A percentile compares a stretch with the other conserved stretches of the same genome.
Conservation (phyloP, 768 basidiomycete species). For the Mrakia hoshinonis region DNA sequence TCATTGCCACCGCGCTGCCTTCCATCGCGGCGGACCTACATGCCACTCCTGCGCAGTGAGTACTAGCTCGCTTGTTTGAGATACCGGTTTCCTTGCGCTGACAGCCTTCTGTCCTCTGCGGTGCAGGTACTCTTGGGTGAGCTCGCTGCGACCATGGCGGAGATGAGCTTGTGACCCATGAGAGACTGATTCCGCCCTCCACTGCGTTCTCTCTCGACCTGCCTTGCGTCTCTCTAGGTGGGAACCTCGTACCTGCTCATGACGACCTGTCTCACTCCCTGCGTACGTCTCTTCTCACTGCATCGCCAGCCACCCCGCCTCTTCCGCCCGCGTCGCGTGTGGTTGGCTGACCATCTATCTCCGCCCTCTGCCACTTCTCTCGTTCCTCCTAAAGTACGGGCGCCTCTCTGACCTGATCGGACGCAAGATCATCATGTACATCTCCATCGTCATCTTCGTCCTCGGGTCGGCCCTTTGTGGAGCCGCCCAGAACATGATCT, state of each 20-base stretch:
- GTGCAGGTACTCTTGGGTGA: neutral
- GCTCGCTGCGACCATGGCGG: too few relatives aligned
- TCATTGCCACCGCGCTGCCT: conserved; percentile 22
- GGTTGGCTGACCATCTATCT: too few relatives aligned
- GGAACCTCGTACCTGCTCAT: conserved; percentile 17
- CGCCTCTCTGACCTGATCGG: conserved; percentile 40
- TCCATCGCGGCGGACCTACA: conserved; percentile 13
- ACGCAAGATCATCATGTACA: conserved; percentile 62
- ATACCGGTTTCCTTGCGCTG: too few relatives aligned
- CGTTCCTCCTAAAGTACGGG: neutral
- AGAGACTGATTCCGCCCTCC: too few relatives aligned
- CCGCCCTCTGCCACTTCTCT: neutral
- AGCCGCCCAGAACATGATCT: conserved; percentile 51
- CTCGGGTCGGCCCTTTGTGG: conserved; percentile 42
- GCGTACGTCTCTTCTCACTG: conserved; percentile 26
- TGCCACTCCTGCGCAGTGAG: neutral
- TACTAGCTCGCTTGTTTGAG: too few relatives aligned
- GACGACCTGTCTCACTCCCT: conserved; percentile 16
- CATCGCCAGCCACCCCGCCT: neutral
- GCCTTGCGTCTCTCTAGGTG: too few relatives aligned
- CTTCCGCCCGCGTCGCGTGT: too few relatives aligned
- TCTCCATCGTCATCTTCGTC: conserved; percentile 59
- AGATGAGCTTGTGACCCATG: too few relatives aligned
- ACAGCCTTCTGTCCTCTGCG: neutral
- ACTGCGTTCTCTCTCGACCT: too few relatives aligned